Evolutionary conservation across 2,329 filamentous ascomycete genomes (phyloP).

Genomic region (Trichoderma breve): DNA sequence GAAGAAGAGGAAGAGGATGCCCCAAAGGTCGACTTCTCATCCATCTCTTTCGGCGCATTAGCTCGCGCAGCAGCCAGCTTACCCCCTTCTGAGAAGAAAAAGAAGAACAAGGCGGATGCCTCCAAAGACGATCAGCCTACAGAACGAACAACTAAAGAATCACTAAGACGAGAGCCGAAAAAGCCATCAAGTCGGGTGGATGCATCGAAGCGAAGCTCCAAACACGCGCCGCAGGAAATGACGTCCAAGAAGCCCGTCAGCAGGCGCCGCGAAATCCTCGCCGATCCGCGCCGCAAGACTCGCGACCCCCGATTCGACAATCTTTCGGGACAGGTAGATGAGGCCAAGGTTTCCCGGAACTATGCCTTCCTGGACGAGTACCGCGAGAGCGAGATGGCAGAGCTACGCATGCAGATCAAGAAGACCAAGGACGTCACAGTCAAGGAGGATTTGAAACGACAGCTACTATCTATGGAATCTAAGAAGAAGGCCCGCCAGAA

Average conservation of each 20-base stretch:
- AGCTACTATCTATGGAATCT: conserved; percentile 76
- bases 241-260: conserved; percentile 82
- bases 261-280: conserved; percentile 72
- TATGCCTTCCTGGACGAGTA: conserved; percentile 91
- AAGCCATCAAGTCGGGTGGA: conserved; percentile 22
- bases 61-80: conserved; percentile 79
- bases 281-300: conserved; percentile 53
- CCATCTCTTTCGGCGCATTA: conserved; percentile 85
- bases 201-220: conserved; percentile 55
- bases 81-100: conserved; percentile 32
- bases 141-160: conserved; percentile 19
- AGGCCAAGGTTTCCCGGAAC: conserved; percentile 61
- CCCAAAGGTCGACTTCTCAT: conserved; percentile 47
- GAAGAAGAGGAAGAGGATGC: conserved; percentile 32
- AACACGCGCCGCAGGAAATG: conserved; percentile 84
- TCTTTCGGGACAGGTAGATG: conserved; percentile 52
- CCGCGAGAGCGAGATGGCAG: conserved; percentile 75
- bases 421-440: conserved; percentile 60
- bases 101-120: conserved; percentile 31
- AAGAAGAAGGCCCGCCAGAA: conserved; percentile 67
- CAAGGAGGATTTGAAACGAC: conserved; percentile 69
- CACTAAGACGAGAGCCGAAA: background rate
- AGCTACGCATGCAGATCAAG: conserved; percentile 67
- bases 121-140: conserved; percentile 29
- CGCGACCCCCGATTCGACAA: conserved; percentile 90